These are phyloP conservation scores for Candida buenavistaensis DNA, from an alignment of 1,139 yeast species.

Conservation along the genomic window DNA sequence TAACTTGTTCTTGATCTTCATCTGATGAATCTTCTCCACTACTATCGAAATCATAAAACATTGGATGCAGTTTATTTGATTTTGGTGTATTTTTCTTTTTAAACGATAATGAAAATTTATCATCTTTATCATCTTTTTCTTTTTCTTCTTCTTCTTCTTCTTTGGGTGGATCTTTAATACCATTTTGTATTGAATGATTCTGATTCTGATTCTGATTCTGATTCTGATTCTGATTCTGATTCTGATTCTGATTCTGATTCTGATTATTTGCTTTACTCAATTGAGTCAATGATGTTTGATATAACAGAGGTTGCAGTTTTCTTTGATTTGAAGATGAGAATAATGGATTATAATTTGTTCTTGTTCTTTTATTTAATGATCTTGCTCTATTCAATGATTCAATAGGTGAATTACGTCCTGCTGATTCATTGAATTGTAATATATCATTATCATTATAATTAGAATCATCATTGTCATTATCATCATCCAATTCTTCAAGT, in stretches of 20 bases:
- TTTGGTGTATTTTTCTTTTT: too few relatives aligned
- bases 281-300: conserved; percentile 4
- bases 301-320: conserved; percentile 17
- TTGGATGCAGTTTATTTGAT: conserved; percentile 23
- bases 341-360: conserved; percentile 18
- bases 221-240: too few relatives aligned
- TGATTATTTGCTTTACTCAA: conserved; percentile 3
- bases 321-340: conserved; percentile 11
- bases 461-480: too few relatives aligned
- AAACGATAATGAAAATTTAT: too few relatives aligned
- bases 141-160: conserved; percentile 1
- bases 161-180: too few relatives aligned
- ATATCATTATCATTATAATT: too few relatives aligned
- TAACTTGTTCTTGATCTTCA: conserved; percentile 10
- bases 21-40: conserved; percentile 14
- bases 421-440: conserved; percentile 13
- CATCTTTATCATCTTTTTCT: too few relatives aligned
- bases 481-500: conserved; percentile 27
- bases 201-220: too few relatives aligned
- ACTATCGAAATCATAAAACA: conserved; percentile 37
- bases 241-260: too few relatives aligned
- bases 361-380: conserved; percentile 29
- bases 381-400: conserved; percentile 28
- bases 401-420: conserved; percentile 17
- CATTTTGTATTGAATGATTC: too few relatives aligned